A percentile compares a stretch with the other conserved stretches of the same genome.
Conservation (phyloP, 2,329 filamentous ascomycete species). For the Hymenoscyphus occultus region DNA sequence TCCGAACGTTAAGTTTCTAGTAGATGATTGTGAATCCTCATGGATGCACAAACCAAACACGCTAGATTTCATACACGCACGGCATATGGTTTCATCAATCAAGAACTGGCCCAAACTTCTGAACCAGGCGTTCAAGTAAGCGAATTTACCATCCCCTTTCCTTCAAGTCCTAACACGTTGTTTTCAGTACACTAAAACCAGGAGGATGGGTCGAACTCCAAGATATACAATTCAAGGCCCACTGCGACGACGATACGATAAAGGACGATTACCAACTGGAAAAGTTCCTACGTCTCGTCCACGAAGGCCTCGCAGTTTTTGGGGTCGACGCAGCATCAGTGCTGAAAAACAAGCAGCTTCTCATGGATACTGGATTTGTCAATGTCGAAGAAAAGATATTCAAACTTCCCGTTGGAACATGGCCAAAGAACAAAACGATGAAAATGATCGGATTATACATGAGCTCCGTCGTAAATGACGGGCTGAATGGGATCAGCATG, state of each 20-base stretch:
- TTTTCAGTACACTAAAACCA: constrained; percentile 17
- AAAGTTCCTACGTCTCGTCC: constrained; percentile 10
- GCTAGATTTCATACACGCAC: constrained; percentile 58
- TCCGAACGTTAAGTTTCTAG: constrained; percentile 45
- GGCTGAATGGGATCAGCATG: constrained; percentile 21
- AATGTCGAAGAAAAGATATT: constrained; percentile 41
- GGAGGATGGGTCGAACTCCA: constrained; percentile 23
- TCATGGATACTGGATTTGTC: constrained; percentile 39
- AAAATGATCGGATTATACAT: constrained; percentile 41
- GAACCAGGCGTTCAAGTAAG: constrained; percentile 14
- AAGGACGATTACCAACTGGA: constrained; percentile 13
- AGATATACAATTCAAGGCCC: constrained; percentile 44
- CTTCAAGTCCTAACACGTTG: background rate
- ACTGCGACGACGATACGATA: constrained; percentile 29
- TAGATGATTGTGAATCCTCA: constrained; percentile 40
- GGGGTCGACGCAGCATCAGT: constrained; percentile 14
- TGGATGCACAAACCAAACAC: constrained; percentile 48
- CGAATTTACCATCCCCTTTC: background rate
- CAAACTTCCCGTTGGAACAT: constrained; percentile 48
- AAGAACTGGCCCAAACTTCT: constrained; percentile 49
- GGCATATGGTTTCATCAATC: constrained; percentile 52
- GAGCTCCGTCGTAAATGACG: constrained; percentile 15
- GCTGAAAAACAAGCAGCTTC: constrained; percentile 12
- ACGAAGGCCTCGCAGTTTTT: constrained; percentile 15
- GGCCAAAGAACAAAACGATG: constrained; percentile 46